Conservation (phyloP, 139 green algal genomes). For the Picochlorum sp. region DNA sequence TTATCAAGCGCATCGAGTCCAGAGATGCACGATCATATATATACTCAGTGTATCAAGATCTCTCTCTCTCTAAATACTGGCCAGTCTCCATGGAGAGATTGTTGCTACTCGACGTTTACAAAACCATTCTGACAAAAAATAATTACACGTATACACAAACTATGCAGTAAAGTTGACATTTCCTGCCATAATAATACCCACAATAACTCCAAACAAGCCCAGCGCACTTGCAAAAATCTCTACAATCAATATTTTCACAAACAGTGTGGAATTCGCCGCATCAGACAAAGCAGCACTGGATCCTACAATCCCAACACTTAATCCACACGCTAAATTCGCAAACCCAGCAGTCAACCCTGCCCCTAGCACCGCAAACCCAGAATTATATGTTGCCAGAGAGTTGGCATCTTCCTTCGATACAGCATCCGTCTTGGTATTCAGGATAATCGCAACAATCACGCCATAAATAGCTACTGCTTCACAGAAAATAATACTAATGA, state of each 20-base stretch:
- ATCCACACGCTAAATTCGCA: conserved; percentile 94
- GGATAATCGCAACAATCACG: conserved; percentile 98
- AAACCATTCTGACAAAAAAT: background rate
- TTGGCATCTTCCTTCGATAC: conserved; percentile 35
- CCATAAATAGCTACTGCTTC: conserved; percentile 99
- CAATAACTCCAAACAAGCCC: conserved; percentile 89
- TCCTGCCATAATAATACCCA: conserved; percentile 45
- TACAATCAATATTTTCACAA: conserved; percentile 99
- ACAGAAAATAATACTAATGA: conserved; percentile 99
- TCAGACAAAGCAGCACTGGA: conserved; percentile 92
- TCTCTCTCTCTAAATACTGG: no score
- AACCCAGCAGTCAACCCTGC: conserved; percentile 88
- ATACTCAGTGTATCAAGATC: no score
- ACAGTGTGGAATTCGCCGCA: conserved; percentile 93
- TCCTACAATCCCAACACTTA: conserved; percentile 97
- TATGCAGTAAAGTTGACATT: conserved; percentile 20
- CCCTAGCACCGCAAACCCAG: conserved; percentile 92
- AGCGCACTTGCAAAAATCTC: conserved; percentile 98
- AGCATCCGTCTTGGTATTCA: conserved; percentile 89
- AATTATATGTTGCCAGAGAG: conserved; percentile 25
- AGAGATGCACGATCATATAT: no score
- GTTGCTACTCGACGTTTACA: no score
- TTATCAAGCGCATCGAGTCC: no score
- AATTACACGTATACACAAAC: background rate
- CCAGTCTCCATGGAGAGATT: no score